Conservation (phyloP, 225 moss, liverwort and hornwort genomes). For the Takakia lepidozioides region DNA sequence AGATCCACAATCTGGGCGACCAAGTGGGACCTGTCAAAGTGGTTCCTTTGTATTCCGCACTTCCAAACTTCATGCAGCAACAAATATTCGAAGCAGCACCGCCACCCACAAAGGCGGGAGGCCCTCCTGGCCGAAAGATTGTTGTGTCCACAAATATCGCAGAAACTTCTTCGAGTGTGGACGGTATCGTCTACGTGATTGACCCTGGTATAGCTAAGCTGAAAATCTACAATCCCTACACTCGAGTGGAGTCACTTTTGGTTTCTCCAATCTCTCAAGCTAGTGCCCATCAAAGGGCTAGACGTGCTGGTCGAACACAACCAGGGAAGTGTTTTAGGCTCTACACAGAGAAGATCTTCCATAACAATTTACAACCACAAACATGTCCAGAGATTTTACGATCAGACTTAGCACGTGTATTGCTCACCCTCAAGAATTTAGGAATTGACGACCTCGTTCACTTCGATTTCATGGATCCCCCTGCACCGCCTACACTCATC, state of each 20-base stretch:
- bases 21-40: conserved; percentile 58
- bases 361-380: conserved; percentile 52
- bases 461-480: conserved; percentile 59
- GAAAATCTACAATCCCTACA: conserved; percentile 52
- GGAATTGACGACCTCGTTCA: conserved; percentile 58
- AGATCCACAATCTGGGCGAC: conserved; percentile 45
- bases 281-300: conserved; percentile 53
- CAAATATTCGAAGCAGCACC: conserved; percentile 52
- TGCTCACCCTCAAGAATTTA: conserved; percentile 46
- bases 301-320: conserved; percentile 52
- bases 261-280: conserved; percentile 56
- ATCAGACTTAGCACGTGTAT: conserved; percentile 45
- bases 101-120: conserved; percentile 31
- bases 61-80: conserved; percentile 50
- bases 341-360: conserved; percentile 57
- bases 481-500: conserved; percentile 50
- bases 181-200: conserved; percentile 51
- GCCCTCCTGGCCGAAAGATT: conserved; percentile 45
- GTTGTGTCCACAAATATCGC: conserved; percentile 58
- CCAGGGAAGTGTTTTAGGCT: conserved; percentile 55
- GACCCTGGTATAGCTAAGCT: conserved; percentile 57
- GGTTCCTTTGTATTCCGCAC: conserved; percentile 44
- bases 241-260: conserved; percentile 45
- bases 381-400: conserved; percentile 51
- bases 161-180: too few species aligned